Evolutionary conservation across 2,329 filamentous ascomycete species (phyloP), one percentile per base, ranked within the genome.

Genomic region (Aspergillus sp.): DNA sequence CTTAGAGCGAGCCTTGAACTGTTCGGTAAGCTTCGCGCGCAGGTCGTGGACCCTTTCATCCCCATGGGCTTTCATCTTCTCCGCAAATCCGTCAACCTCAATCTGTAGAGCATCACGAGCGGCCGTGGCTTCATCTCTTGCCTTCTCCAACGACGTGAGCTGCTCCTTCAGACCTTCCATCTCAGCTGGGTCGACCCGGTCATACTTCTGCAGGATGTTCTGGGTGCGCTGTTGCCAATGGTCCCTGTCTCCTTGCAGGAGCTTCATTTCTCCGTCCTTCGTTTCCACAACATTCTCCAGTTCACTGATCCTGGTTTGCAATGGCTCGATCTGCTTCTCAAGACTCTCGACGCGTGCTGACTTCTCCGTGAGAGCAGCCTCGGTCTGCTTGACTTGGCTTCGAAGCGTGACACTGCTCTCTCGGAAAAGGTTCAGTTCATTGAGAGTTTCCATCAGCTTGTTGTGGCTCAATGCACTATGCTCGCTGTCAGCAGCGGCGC

Each of bases 211-310:
- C 54, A 99, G 85, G 62, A 99, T 97, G 67, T 96, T 91, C 72
- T 98, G 92, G 1, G 92, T 96, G 24, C 95, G 89, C 81, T 97
- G 94, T 77, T 96, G 92, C 91, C 94, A 97, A 59, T 91, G 87
- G 72, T 98, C 94, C 16, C 95, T 89, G 72, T 98, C 94, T 69
- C 95, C 90, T 65, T 96, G 90, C 10, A 98, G 83, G 63, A 97
- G 85, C 69, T 90, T 91, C 71, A 97, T 86, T 72, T 98, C 94
- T 12, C 92, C 92, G 65, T 96, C 89, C 69, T 93, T 90, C 65
- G 89, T 90, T 61, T 89, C 86, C 63, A 91, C 84, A 62, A 94
- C 86, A 60, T 89, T 92, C 72, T 96, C 91, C 14, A 98, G 82
- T 69, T 96, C 92, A 11, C 87, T 84, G 47, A 97, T 88, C 62